These are phyloP conservation scores for Oidiodendron maius DNA, from an alignment of 495 filamentous ascomycete species.

Conservation along the genomic window DNA sequence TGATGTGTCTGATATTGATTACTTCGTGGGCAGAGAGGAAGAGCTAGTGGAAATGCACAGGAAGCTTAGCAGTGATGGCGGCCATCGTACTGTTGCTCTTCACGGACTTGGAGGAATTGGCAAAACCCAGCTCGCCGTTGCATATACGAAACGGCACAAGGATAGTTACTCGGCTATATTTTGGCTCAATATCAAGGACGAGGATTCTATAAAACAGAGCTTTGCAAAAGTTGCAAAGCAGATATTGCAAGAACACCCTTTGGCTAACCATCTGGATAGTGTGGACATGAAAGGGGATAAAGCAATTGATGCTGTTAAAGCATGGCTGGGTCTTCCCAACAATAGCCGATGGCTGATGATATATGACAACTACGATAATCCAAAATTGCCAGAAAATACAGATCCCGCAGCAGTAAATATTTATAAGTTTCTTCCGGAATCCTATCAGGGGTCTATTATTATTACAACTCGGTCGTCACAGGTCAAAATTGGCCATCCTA, in stretches of 20 bases:
- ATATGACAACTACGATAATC: conserved; percentile 32
- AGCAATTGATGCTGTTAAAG: conserved; percentile 24
- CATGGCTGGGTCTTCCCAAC: conserved; percentile 31
- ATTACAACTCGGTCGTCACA: conserved; percentile 33
- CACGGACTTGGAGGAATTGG: too few species aligned
- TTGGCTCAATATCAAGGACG: conserved; percentile 21
- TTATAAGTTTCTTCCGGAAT: conserved; percentile 26
- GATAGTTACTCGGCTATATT: conserved; percentile 18
- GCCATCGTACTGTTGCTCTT: conserved; percentile 23
- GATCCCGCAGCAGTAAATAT: conserved; percentile 24
- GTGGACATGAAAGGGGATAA: conserved; percentile 19
- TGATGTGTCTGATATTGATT: conserved; percentile 4
- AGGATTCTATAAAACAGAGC: conserved; percentile 29
- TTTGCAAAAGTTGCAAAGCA: conserved; percentile 23
- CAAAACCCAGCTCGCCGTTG: conserved; percentile 18
- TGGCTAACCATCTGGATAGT: conserved; percentile 11
- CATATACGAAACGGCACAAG: conserved; percentile 13
- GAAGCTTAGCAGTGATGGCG: conserved; percentile 18
- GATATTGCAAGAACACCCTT: conserved; percentile 25
- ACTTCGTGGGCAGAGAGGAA: conserved; percentile 16
- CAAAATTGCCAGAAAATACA: conserved; percentile 19
- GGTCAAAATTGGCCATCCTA: conserved; percentile 23
- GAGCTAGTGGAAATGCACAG: conserved; percentile 25
- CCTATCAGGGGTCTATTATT: conserved; percentile 30
- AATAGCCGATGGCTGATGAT: conserved; percentile 34